Conservation (phyloP, 805 yeast genomes). For the Blastobotrys muscicola region DNA sequence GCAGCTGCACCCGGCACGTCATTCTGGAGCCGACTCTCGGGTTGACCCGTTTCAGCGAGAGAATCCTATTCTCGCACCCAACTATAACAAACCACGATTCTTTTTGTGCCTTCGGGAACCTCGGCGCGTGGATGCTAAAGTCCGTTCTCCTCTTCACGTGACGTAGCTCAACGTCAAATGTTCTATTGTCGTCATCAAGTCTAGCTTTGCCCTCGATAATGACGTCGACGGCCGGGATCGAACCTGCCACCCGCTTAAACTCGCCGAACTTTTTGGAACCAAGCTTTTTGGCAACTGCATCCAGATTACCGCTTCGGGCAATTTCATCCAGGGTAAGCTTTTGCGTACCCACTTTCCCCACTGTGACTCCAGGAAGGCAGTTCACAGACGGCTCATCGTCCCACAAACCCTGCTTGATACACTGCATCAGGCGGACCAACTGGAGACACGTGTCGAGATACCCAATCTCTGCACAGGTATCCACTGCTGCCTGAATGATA, state of each 20-base stretch:
- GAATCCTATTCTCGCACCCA: constrained; percentile 41
- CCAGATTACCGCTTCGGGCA: constrained; percentile 3
- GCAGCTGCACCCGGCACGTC: constrained; percentile 2
- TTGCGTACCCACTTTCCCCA: constrained; percentile 6
- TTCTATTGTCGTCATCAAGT: constrained; percentile 18
- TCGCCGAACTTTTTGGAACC: constrained; percentile 35
- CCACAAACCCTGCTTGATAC: constrained; percentile 86
- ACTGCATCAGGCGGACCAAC: constrained; percentile 65
- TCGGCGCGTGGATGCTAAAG: constrained; percentile 63
- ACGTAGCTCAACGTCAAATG: constrained; percentile 36
- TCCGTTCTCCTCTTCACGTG: constrained; percentile 37
- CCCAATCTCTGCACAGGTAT: constrained; percentile 80
- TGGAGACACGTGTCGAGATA: constrained; percentile 50
- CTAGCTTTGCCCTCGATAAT: constrained; percentile 3
- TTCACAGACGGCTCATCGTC: constrained; percentile 64
- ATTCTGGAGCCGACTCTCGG: constrained; percentile 8
- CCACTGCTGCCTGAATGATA: constrained; percentile 86
- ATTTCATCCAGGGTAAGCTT: constrained; percentile 4
- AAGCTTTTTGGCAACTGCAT: constrained; percentile 29
- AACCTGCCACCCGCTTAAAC: constrained; percentile 44
- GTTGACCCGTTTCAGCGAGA: constrained; percentile 58
- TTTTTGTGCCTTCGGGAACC: constrained; percentile 82
- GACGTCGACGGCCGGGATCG: constrained; percentile 50
- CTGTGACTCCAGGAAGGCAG: constrained; percentile 39
- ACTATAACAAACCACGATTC: constrained; percentile 86